Base-by-base conservation (phyloP, 495 filamentous ascomycete genomes). In the Penicillium roqueforti region DNA sequence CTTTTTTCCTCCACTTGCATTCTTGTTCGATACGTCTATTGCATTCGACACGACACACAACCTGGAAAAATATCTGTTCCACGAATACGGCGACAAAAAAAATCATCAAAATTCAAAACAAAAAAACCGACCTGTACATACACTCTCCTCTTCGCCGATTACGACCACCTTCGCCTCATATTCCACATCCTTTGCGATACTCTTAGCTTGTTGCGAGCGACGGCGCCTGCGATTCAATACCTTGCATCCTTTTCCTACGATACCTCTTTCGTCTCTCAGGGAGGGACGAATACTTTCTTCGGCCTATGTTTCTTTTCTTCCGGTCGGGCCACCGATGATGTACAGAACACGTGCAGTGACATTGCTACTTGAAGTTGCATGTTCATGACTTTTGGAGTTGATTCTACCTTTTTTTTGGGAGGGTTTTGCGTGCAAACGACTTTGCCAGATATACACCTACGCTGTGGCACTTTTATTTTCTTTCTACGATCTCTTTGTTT, bases 161-260 rank as follows among this genome's bases (percentile, higher is more conserved):
- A 71, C 63, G 69, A 72, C 67, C 54, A 51, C 48, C 51, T 57
- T 65, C 60, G 64, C 66, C 67, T 59, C 67, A 59, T 59, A 67
- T 67, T 43, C 66, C 73, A 73, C 67, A 75, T 68, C 59, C 50
- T 52, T 63, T 67, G 61, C 59, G 65, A 73, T 75, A 61, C 61
- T 74, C 67, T 59, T 59, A 61, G 67, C 65, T 74, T 71, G 59
- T 67, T 75, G 73, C 71, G 71, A 76, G 73, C 73, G 71, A 73
- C 71, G 71, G 71, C 69, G 73, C 71, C 68, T 73, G 69, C 67
- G 68, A 73, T 70, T 70, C 62, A 65, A 70, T 68, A 68, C 51
- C 55, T 63, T 71, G 65, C 71, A 69, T 71, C 63, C 57, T 55
- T 59, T 46, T 61, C 55, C 62, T 59, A 70, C 68, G 71, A 76